phyloP scores from a whole-genome alignment of 164 flowering plant genomes.

The Dillenia suffruticosa region DNA sequence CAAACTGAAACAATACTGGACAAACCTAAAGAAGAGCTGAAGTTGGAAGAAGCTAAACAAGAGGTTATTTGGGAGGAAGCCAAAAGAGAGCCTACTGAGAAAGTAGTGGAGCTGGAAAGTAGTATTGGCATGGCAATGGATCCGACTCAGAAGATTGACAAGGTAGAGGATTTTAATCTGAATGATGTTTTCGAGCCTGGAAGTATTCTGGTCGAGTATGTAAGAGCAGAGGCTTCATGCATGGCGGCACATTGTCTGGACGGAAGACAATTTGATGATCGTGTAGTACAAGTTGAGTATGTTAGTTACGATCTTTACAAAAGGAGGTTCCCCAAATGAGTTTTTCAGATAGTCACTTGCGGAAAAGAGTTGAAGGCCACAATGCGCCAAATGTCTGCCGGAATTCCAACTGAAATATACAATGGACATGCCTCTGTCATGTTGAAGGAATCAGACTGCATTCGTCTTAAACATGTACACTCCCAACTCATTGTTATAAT shows the following conservation, averaged over 20 bases:
- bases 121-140: constrained; percentile 8
- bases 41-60: constrained; percentile 3
- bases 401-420: no score
- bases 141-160: constrained; percentile 9
- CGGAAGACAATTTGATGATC: constrained; percentile 64
- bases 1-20: neutral
- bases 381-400: no score
- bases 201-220: constrained; percentile 66
- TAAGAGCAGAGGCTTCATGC: constrained; percentile 68
- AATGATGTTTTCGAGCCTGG: constrained; percentile 49
- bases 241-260: constrained; percentile 82
- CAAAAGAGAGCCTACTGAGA: constrained; percentile 4
- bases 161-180: constrained; percentile 11
- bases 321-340: constrained; percentile 52
- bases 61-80: constrained; percentile 6
- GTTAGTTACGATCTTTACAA: constrained; percentile 49
- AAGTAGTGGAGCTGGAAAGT: constrained; percentile 9
- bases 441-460: no score
- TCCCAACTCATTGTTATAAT: no score
- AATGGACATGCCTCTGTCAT: no score
- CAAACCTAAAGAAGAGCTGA: constrained; percentile 6
- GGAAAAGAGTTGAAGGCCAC: no score
- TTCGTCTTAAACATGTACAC: no score
- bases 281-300: constrained; percentile 49
- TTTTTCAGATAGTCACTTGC: no score